A percentile compares a stretch with the other conserved stretches of the same genome.
Conservation (phyloP, 2,329 filamentous ascomycete species). For the Nemania abortiva region DNA sequence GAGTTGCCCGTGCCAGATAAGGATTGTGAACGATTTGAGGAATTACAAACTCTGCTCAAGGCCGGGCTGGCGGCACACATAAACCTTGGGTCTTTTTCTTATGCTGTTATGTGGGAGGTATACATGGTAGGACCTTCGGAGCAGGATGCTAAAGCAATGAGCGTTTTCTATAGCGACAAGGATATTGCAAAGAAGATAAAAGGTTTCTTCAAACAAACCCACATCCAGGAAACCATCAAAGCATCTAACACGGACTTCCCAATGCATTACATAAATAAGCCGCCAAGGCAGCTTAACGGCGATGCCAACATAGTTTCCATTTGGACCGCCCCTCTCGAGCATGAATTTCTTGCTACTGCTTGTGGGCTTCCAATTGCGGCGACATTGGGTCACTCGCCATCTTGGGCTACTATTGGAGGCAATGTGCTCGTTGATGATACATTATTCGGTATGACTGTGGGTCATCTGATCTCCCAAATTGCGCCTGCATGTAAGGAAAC, state of each 20-base stretch:
- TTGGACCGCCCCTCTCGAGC: slow-evolving; percentile 1
- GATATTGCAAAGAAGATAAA: slow-evolving; percentile 1
- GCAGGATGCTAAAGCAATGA: slow-evolving; percentile 3
- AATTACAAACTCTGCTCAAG: slow-evolving; percentile 3
- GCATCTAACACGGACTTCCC: slow-evolving; percentile 4
- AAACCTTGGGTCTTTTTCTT: not conserved
- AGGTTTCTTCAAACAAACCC: slow-evolving; percentile 6
- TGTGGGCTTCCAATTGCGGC: slow-evolving; percentile 10
- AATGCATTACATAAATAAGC: not conserved
- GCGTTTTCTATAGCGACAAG: slow-evolving; percentile 15
- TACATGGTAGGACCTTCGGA: slow-evolving; percentile 1
- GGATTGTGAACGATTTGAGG: not conserved
- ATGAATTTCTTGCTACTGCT: not conserved
- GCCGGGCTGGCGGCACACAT: slow-evolving; percentile 1
- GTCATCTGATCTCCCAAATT: not conserved
- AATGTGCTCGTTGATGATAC: not conserved
- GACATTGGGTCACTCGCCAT: not conserved
- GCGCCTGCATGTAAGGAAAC: not conserved
- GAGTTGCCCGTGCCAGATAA: slow-evolving; percentile 4
- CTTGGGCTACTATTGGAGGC: slow-evolving; percentile 11
- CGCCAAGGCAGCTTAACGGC: not conserved
- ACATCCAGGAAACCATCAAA: slow-evolving; percentile 8
- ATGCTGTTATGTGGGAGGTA: slow-evolving; percentile 7
- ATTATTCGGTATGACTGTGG: slow-evolving; percentile 7
- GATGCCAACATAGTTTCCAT: not conserved